These are phyloP conservation scores for Dioszegia aurantiaca DNA, from an alignment of 768 basidiomycete species.

Conservation along the genomic window DNA sequence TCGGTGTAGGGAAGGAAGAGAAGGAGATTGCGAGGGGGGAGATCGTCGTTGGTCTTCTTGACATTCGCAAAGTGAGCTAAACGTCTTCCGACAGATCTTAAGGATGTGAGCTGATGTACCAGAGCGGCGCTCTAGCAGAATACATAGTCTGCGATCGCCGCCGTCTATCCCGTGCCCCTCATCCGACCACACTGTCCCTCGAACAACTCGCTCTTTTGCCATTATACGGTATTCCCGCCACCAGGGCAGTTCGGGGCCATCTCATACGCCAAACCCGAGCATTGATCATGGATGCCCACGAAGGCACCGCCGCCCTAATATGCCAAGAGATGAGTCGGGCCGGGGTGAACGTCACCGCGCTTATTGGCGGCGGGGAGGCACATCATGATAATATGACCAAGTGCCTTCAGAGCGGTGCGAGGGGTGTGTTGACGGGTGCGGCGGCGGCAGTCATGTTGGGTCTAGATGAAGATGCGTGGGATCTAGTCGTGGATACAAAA, in stretches of 20 bases:
- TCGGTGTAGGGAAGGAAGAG: conserved; percentile 81
- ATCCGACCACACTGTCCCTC: conserved; percentile 60
- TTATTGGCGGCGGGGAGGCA: conserved; percentile 57
- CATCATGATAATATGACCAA: conserved; percentile 55
- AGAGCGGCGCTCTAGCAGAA: conserved; percentile 86
- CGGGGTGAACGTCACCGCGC: conserved; percentile 74
- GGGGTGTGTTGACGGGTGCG: conserved; percentile 68
- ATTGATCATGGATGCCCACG: conserved; percentile 61
- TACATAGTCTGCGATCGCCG: conserved; percentile 80
- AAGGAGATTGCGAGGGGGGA: conserved; percentile 70
- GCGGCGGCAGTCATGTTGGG: conserved; percentile 60
- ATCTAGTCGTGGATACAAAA: conserved; percentile 76
- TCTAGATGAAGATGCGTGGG: conserved; percentile 58
- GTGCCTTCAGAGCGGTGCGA: conserved; percentile 68
- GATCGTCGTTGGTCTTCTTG: conserved; percentile 78
- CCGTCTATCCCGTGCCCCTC: conserved; percentile 69
- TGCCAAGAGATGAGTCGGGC: conserved; percentile 69
- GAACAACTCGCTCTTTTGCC: conserved; percentile 79
- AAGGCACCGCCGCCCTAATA: conserved; percentile 66
- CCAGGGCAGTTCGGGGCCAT: conserved; percentile 74
- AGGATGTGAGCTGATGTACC: conserved; percentile 13
- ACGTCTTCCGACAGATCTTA: neutral
- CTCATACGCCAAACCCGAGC: conserved; percentile 54
- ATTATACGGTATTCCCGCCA: conserved; percentile 72
- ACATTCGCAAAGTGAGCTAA: conserved; percentile 69